Conservation (phyloP, 148 eudicot species). For the Rhododendron ferrugineum region DNA sequence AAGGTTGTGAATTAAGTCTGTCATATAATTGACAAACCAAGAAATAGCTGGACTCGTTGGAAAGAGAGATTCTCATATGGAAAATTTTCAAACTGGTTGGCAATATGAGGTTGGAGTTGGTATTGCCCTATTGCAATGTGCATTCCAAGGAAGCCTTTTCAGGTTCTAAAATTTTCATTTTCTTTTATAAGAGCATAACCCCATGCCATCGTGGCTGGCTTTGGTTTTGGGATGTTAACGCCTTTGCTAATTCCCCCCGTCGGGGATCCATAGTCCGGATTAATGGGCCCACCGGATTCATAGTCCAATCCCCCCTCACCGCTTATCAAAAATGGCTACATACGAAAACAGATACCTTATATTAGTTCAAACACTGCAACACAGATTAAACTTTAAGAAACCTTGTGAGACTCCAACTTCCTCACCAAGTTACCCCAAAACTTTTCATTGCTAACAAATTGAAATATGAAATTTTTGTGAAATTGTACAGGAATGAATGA, state of each 20-base stretch:
- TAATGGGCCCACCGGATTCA: not conserved
- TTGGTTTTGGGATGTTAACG: not conserved
- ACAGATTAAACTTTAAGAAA: not conserved
- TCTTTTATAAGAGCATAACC: not conserved
- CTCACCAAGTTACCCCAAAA: not conserved
- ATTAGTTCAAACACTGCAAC: not conserved
- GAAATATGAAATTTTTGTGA: not conserved
- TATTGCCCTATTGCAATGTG: not conserved
- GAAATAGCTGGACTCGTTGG: no score
- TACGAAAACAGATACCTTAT: not conserved
- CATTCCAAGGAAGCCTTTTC: not conserved
- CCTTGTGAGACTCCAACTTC: not conserved
- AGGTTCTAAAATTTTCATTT: not conserved
- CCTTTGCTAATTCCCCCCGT: not conserved
- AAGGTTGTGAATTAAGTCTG: no score
- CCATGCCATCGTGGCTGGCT: not conserved
- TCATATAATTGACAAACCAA: no score
- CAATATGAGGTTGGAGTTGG: not conserved
- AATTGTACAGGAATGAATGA: not conserved
- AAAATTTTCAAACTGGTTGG: not conserved
- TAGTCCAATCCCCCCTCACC: not conserved
- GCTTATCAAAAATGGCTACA: not conserved
- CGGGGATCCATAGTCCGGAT: not conserved
- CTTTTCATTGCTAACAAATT: not conserved
- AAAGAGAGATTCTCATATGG: not conserved